phyloP scores from a whole-genome alignment of 2,329 filamentous ascomycete genomes.

The Fusarium pseudoanthophilum region DNA sequence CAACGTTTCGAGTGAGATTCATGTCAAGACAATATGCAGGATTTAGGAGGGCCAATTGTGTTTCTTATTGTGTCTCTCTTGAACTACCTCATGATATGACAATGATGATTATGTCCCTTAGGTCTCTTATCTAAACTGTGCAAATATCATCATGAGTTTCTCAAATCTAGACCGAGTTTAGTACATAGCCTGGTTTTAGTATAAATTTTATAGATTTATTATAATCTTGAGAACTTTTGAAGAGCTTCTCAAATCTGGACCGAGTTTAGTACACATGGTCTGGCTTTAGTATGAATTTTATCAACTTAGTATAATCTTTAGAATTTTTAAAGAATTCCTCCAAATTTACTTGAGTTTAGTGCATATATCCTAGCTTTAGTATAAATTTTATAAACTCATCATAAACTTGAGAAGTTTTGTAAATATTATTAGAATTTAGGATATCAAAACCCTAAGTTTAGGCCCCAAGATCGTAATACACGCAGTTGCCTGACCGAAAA shows the following conservation, averaged over 20 bases:
- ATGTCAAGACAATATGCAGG: neutral
- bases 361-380: too few species aligned
- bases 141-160: neutral
- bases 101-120: neutral
- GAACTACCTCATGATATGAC: neutral
- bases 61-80: neutral
- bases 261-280: neutral
- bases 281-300: too few species aligned
- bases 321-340: neutral
- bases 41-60: neutral
- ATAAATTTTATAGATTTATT: too few species aligned
- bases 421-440: neutral
- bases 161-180: neutral
- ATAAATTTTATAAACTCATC: too few species aligned
- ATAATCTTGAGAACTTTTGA: neutral
- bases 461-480: conserved; percentile 81
- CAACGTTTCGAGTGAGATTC: conserved; percentile 2
- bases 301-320: neutral
- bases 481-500: conserved; percentile 83
- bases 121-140: neutral
- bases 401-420: neutral
- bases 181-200: too few species aligned
- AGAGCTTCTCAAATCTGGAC: neutral
- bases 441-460: neutral
- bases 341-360: neutral